A percentile compares a stretch with the other conserved stretches of the same genome.
phyloP scores from a whole-genome alignment of 2,329 filamentous ascomycete genomes.

The Curvularia sp. region DNA sequence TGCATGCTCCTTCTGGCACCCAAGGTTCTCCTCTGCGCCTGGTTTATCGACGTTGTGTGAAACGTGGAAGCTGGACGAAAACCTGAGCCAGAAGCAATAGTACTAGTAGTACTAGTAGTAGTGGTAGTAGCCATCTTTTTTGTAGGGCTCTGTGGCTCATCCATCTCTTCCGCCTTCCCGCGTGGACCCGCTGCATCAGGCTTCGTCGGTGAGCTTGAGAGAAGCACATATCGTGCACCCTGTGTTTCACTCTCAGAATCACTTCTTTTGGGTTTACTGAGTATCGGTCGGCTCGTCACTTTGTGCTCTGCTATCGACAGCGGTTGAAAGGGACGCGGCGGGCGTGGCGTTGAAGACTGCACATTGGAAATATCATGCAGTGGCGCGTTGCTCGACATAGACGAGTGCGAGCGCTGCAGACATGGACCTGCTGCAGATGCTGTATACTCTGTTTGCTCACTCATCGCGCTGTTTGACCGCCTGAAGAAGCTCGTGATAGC shows the following conservation, averaged over 20 bases:
- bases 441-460: constrained; percentile 20
- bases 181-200: constrained; percentile 29
- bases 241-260: constrained; percentile 31
- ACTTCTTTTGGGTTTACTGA: constrained; percentile 38
- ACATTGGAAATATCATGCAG: constrained; percentile 48
- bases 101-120: background rate
- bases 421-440: constrained; percentile 13
- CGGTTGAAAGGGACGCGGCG: constrained; percentile 31
- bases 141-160: constrained; percentile 19
- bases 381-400: constrained; percentile 24
- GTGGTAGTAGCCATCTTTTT: constrained; percentile 11
- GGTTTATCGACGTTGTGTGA: constrained; percentile 54
- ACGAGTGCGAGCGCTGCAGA: constrained; percentile 34
- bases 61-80: constrained; percentile 53
- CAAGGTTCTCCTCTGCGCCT: constrained; percentile 55
- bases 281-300: constrained; percentile 43
- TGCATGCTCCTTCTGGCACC: constrained; percentile 60
- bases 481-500: constrained; percentile 63
- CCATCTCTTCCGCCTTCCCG: constrained; percentile 12
- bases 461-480: constrained; percentile 33
- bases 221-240: constrained; percentile 57
- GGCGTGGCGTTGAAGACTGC: constrained; percentile 14
- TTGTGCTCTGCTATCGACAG: constrained; percentile 42
- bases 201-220: constrained; percentile 54
- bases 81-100: constrained; percentile 11